A percentile compares a stretch with the other conserved stretches of the same genome.
These are phyloP conservation scores for Grigorovia yakushimaensis DNA, from an alignment of 805 yeast genomes.

Conservation along the genomic window DNA sequence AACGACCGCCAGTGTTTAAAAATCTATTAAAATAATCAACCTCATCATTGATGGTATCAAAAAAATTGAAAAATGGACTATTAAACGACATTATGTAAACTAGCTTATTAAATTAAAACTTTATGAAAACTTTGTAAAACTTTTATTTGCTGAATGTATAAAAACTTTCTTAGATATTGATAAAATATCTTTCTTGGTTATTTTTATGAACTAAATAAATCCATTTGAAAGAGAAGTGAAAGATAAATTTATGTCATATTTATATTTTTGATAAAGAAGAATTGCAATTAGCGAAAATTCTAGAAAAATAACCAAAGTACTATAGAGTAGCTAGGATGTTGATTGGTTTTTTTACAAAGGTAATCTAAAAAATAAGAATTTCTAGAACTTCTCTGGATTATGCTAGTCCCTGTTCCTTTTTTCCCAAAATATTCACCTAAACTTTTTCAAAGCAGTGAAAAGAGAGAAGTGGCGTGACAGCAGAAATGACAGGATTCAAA, in stretches of 20 bases:
- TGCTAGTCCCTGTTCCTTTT: not conserved
- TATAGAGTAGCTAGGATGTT: too few species aligned
- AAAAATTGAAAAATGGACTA: slow-evolving; percentile 37
- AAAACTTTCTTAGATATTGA: not conserved
- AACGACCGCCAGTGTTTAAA: slow-evolving; percentile 22
- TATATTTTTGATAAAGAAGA: too few species aligned
- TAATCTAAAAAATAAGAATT: too few species aligned
- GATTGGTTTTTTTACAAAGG: too few species aligned
- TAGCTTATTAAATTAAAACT: not conserved
- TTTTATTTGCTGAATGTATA: not conserved
- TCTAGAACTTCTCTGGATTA: not conserved
- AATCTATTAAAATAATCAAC: slow-evolving; percentile 32
- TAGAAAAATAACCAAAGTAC: not conserved
- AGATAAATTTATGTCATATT: not conserved
- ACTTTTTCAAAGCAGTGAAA: too few species aligned
- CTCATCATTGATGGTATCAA: slow-evolving; percentile 35
- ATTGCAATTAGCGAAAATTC: not conserved
- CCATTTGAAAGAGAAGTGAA: not conserved
- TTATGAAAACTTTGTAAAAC: not conserved
- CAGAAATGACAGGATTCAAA: too few species aligned
- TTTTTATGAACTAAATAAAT: not conserved
- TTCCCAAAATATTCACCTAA: not conserved
- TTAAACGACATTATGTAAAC: slow-evolving; percentile 25
- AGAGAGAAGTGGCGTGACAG: too few species aligned
- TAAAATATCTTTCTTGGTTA: not conserved